A percentile compares a stretch with the other conserved stretches of the same genome.
Conservation (phyloP, 2,329 filamentous ascomycete species). For the Claviceps spartinae region DNA sequence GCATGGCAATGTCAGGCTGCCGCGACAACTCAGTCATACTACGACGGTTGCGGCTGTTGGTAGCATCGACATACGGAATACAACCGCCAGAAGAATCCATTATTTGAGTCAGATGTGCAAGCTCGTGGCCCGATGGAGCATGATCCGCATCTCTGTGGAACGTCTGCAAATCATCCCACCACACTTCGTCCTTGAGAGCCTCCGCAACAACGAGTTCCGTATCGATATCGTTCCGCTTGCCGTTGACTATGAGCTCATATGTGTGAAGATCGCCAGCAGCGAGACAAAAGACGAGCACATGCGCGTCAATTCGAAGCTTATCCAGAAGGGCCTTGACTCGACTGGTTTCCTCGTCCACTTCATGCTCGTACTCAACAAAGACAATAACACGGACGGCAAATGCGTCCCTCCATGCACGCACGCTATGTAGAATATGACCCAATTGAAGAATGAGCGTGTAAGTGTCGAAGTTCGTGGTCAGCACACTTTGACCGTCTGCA, state of each 20-base stretch:
- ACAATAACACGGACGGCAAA: slow-evolving; percentile 67
- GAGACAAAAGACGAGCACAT: slow-evolving; percentile 70
- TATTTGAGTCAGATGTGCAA: slow-evolving; percentile 29
- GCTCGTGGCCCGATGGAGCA: slow-evolving; percentile 29
- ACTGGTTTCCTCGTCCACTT: slow-evolving; percentile 64
- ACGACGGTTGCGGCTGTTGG: slow-evolving; percentile 20
- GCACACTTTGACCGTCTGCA: slow-evolving; percentile 49
- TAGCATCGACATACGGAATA: slow-evolving; percentile 25
- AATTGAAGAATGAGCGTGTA: slow-evolving; percentile 77
- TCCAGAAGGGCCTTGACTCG: slow-evolving; percentile 62
- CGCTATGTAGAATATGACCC: slow-evolving; percentile 71
- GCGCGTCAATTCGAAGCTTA: slow-evolving; percentile 68
- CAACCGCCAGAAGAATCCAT: slow-evolving; percentile 30
- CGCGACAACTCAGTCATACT: slow-evolving; percentile 49
- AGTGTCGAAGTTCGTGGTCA: slow-evolving; percentile 85
- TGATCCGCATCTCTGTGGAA: slow-evolving; percentile 28
- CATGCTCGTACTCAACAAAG: slow-evolving; percentile 79
- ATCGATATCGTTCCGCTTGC: slow-evolving; percentile 39
- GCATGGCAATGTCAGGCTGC: slow-evolving; percentile 38
- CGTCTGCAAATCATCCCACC: slow-evolving; percentile 66
- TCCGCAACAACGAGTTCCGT: slow-evolving; percentile 49
- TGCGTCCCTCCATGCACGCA: slow-evolving; percentile 63
- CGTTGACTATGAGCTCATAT: slow-evolving; percentile 71
- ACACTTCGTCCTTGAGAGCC: slow-evolving; percentile 56
- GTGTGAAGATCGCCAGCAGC: slow-evolving; percentile 57